Percentiles rank a stretch among this genome's conserved stretches.
These are phyloP conservation scores for Salmacisia buchloeana DNA, from an alignment of 1,284 basidiomycete species.

Conservation along the genomic window DNA sequence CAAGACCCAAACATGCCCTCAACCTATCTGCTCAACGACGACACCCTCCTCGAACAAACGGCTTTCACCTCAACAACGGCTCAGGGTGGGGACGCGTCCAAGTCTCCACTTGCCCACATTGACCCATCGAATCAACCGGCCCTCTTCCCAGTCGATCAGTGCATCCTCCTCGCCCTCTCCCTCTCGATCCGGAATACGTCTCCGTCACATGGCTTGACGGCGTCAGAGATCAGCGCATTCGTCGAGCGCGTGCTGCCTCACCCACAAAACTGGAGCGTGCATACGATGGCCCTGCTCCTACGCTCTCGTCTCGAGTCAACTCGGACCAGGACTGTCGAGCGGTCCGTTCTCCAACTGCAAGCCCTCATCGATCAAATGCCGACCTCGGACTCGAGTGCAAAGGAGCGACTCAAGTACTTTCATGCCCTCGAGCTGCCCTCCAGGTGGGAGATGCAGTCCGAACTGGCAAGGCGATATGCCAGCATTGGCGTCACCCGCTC, in stretches of 20 bases:
- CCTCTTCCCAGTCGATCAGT: constrained; percentile 43
- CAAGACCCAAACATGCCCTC: constrained; percentile 59
- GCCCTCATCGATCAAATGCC: constrained; percentile 50
- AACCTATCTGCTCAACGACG: constrained; percentile 81
- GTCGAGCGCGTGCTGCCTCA: constrained; percentile 41
- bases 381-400: constrained; percentile 46
- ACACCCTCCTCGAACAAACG: constrained; percentile 90
- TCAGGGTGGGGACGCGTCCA: constrained; percentile 48
- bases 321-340: constrained; percentile 45
- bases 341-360: constrained; percentile 46
- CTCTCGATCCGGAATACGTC: constrained; percentile 47
- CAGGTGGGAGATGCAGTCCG: constrained; percentile 48
- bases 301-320: constrained; percentile 43
- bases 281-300: constrained; percentile 48
- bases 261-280: constrained; percentile 48
- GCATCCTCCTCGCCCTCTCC: constrained; percentile 43
- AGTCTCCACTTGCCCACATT: constrained; percentile 56
- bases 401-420: constrained; percentile 45
- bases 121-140: constrained; percentile 74
- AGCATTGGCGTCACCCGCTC: constrained; percentile 43
- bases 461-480: constrained; percentile 41
- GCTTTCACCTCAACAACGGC: constrained; percentile 66
- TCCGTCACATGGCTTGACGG: constrained; percentile 48
- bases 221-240: constrained; percentile 46
- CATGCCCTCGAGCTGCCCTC: constrained; percentile 42